Base-by-base conservation (phyloP, 148 eudicot species). In the Limonium bicolor region DNA sequence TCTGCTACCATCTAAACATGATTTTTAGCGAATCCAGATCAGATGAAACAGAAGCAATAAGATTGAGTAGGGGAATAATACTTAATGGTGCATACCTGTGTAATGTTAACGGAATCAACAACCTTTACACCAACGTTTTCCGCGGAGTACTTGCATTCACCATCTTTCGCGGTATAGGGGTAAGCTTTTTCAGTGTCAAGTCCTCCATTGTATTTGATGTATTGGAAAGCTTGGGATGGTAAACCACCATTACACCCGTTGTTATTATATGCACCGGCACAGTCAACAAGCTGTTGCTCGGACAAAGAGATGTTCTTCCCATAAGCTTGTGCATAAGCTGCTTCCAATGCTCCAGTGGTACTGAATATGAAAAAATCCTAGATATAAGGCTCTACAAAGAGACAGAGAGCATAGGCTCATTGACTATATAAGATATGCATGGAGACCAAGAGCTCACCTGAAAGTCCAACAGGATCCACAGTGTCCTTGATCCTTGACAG, bases 401-500 rank as follows among this genome's bases (percentile, higher is more conserved):
- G n/a, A n/a, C n/a, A n/a, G n/a, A n/a, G n/a, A n/a, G n/a, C n/a
- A n/a, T n/a, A n/a, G n/a, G n/a, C n/a, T n/a, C n/a, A n/a, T n/a
- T n/a, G n/a, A n/a, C n/a, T n/a, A n/a, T n/a, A n/a, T n/a, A n/a
- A n/a, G n/a, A n/a, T n/a, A n/a, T n/a, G n/a, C n/a, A n/a, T n/a
- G n/a, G n/a, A n/a, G n/a, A 32, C 37, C 14, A 18, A 26, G 11
- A 31, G 15, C 62, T 27, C 42, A 92, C 99, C 99, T 92, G 80
- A 92, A 92, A 48, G 99, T 85, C 99, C 99, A 92, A 72, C 99
- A 92, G 42, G 99, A 92, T 61, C 99, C 99, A 34, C 99, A 92
- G 17, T 61, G 51, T 26, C 94, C 94, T 67, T 92, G 99, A 53
- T 76, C 40, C 62, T 92, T 92, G 35, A 92, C 95, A 17, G 99